phyloP scores from a whole-genome alignment of 176 grass and related monocot genomes.

The Neostapfia colusana region DNA sequence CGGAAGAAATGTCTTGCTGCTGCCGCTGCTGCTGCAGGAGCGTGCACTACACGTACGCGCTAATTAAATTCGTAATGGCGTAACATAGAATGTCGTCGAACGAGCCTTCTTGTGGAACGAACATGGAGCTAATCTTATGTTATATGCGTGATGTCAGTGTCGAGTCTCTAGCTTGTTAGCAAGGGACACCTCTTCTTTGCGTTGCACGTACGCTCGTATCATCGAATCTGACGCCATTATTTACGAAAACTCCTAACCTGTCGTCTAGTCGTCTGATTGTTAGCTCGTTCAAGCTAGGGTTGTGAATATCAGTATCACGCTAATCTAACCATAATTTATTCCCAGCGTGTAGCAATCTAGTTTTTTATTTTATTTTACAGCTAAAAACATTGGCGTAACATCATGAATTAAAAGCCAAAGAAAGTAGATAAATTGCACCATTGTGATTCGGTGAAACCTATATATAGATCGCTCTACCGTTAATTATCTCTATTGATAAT shows the following conservation, averaged over 20 bases:
- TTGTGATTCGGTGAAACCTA: too few species aligned
- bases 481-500: too few species aligned
- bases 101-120: not conserved
- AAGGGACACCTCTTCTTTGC: not conserved
- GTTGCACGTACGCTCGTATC: not conserved
- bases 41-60: not conserved
- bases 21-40: too few species aligned
- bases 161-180: constrained; percentile 25
- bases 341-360: too few species aligned
- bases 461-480: too few species aligned
- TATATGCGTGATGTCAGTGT: constrained; percentile 16
- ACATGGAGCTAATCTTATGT: too few species aligned
- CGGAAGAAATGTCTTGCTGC: too few species aligned
- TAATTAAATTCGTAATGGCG: not conserved
- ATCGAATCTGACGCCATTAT: not conserved
- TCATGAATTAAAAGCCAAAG: too few species aligned
- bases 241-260: constrained; percentile 22
- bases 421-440: too few species aligned
- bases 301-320: not conserved
- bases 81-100: not conserved
- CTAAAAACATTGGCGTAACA: too few species aligned
- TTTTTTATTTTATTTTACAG: too few species aligned
- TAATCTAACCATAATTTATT: not conserved
- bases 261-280: constrained; percentile 37
- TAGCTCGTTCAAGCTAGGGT: not conserved